Evolutionary conservation across 257 asterid genomes (phyloP), one percentile per base, ranked within the genome.

Genomic region (Perilla frutescens): DNA sequence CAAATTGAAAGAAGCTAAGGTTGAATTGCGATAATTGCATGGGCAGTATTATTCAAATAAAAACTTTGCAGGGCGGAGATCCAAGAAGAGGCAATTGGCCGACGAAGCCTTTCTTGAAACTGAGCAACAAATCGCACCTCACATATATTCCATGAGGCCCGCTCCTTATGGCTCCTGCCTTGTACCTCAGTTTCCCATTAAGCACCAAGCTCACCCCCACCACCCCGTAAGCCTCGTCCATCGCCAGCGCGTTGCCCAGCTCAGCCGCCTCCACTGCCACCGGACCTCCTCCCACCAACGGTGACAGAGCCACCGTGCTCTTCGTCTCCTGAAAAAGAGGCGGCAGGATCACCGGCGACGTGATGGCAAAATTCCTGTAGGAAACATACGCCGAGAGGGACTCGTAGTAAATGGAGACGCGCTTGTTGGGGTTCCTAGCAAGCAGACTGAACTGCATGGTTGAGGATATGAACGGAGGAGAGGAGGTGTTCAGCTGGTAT

Each of bases 231-330:
- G 59, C 63, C 83, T 81, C 77, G 57, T 88, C 96, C 81, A 59
- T 70, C 56, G 39, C 62, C 71, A 90, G 69, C 55, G 79, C 86
- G 62, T 78, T 72, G 0, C 71, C 81, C 44, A 85, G 83, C 37
- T 86, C 92, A 3, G 78, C 82, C 50, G 86, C 67, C 15, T 10
- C 53, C 69, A 84, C 88, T 7, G 90, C 86, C 73, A 90, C 83
- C 7, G 79, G 36, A 0, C 49, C 69, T 0, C 95, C 91, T 7
- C 91, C 92, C 0, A 90, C 70, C 26, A 90, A 76, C 9, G 95
- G 90, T 0, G 96, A 83, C 43, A 90, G 71, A 1, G 86, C 87
- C 86, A 86, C 88, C 62, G 95, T 86, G 85, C 85, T 85, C 80
- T 81, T 85, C 0, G 76, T 58, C 71, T 80, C 84, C 63, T 84